phyloP scores from a whole-genome alignment of 2,329 filamentous ascomycete species.

The Phymatotrichopsis omnivora region DNA sequence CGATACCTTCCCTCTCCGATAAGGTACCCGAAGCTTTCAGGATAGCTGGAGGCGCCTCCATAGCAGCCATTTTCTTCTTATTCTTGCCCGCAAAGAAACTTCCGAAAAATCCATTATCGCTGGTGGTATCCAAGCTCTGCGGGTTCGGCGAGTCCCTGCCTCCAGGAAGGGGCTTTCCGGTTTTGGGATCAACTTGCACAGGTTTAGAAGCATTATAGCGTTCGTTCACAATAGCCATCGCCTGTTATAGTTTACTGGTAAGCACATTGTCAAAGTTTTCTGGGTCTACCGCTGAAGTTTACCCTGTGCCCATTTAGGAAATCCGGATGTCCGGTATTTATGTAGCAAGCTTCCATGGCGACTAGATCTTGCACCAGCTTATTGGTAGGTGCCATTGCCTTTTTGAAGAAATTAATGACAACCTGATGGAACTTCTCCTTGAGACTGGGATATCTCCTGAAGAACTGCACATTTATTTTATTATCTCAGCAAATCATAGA shows the following conservation, averaged over 20 bases:
- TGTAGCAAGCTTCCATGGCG: conserved; percentile 90
- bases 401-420: conserved; percentile 93
- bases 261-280: conserved; percentile 21
- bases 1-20: conserved; percentile 85
- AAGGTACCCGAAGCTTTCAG: conserved; percentile 90
- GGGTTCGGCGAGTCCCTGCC: conserved; percentile 65
- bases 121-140: conserved; percentile 46
- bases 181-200: conserved; percentile 95
- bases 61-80: conserved; percentile 99
- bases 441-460: conserved; percentile 81
- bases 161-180: conserved; percentile 74
- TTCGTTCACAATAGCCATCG: conserved; percentile 97
- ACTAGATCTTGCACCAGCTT: conserved; percentile 92
- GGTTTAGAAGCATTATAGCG: conserved; percentile 72
- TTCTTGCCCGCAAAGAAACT: conserved; percentile 99
- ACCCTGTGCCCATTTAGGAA: conserved; percentile 91
- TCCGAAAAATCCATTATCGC: conserved; percentile 79
- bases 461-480: conserved; percentile 57
- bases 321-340: conserved; percentile 97
- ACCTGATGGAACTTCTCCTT: conserved; percentile 96
- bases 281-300: conserved; percentile 34
- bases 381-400: conserved; percentile 95
- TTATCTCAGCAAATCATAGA: neutral
- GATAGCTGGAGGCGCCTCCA: conserved; percentile 87
- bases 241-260: conserved; percentile 39